phyloP scores from a whole-genome alignment of 805 yeast genomes.

The Sugiyamaella chiloensis region DNA sequence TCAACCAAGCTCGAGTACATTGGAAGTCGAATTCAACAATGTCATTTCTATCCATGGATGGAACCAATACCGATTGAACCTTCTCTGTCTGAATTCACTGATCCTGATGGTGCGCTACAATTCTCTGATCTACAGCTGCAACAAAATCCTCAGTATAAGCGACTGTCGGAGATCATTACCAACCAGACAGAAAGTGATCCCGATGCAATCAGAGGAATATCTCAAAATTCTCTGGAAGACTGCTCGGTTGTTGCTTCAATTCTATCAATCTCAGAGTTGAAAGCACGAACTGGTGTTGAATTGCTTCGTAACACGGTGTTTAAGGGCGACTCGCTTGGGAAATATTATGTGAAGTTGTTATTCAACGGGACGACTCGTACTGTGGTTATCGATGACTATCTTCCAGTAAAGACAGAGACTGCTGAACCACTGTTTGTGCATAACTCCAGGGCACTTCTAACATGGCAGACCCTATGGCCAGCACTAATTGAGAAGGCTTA shows the following conservation, averaged over 20 bases:
- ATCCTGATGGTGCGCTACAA: slow-evolving; percentile 22
- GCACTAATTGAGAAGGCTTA: slow-evolving; percentile 77
- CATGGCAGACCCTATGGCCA: slow-evolving; percentile 49
- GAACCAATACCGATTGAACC: slow-evolving; percentile 1
- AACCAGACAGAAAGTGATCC: slow-evolving; percentile 11
- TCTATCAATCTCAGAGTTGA: slow-evolving; percentile 44
- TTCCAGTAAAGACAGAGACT: slow-evolving; percentile 36
- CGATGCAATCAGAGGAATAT: slow-evolving; percentile 11
- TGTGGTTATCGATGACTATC: slow-evolving; percentile 45
- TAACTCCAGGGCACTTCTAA: slow-evolving; percentile 20
- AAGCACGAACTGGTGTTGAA: slow-evolving; percentile 19
- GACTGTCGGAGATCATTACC: background rate
- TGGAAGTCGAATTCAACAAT: slow-evolving; percentile 31
- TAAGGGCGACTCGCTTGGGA: slow-evolving; percentile 24
- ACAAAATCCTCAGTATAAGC: background rate
- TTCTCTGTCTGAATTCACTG: slow-evolving; percentile 8
- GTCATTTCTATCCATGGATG: slow-evolving; percentile 30
- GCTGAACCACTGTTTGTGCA: slow-evolving; percentile 32
- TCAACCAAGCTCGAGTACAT: slow-evolving; percentile 31
- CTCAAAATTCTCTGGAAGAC: slow-evolving; percentile 42
- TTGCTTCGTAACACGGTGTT: slow-evolving; percentile 24
- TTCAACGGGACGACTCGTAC: slow-evolving; percentile 54
- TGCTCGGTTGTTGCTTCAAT: slow-evolving; percentile 76
- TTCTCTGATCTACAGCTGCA: slow-evolving; percentile 18
- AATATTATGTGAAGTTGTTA: slow-evolving; percentile 41